Conservation (phyloP, 2,329 filamentous ascomycete genomes). For the Claviceps pazoutovae region DNA sequence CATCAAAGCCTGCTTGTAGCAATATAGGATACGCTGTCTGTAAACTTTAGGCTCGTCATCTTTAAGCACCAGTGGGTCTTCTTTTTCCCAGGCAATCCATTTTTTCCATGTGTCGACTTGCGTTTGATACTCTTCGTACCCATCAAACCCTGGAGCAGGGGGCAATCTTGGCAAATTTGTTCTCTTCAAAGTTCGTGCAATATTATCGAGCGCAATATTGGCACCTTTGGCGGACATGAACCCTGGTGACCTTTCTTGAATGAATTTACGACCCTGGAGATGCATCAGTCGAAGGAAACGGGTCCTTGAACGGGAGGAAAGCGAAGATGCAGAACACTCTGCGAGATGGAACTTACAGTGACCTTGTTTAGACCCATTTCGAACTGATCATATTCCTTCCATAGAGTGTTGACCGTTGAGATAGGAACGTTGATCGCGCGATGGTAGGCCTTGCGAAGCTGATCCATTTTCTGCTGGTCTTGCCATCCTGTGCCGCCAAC, state of each 20-base stretch:
- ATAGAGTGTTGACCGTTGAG: slow-evolving; percentile 65
- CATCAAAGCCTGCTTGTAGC: slow-evolving; percentile 90
- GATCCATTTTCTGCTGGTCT: slow-evolving; percentile 95
- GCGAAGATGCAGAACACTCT: background rate
- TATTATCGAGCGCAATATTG: slow-evolving; percentile 79
- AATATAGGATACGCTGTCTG: slow-evolving; percentile 69
- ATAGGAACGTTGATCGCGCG: slow-evolving; percentile 80
- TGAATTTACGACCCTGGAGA: slow-evolving; percentile 73
- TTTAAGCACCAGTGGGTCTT: slow-evolving; percentile 76
- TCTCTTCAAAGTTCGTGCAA: slow-evolving; percentile 61
- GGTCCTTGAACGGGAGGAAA: background rate
- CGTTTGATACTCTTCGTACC: slow-evolving; percentile 66
- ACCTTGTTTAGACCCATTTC: slow-evolving; percentile 89
- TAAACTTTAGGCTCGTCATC: slow-evolving; percentile 64
- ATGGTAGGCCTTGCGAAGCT: slow-evolving; percentile 82
- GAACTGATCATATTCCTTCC: slow-evolving; percentile 97
- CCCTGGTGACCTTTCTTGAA: slow-evolving; percentile 80
- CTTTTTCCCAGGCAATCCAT: slow-evolving; percentile 93
- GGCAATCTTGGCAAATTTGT: slow-evolving; percentile 70
- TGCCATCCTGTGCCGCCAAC: slow-evolving; percentile 85
- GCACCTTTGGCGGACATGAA: slow-evolving; percentile 96
- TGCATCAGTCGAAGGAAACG: background rate
- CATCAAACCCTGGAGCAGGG: slow-evolving; percentile 73
- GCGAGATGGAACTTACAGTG: slow-evolving; percentile 45
- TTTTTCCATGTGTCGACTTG: slow-evolving; percentile 84